These are phyloP conservation scores for Candida krabiensis DNA, from an alignment of 805 yeast genomes.

Conservation along the genomic window DNA sequence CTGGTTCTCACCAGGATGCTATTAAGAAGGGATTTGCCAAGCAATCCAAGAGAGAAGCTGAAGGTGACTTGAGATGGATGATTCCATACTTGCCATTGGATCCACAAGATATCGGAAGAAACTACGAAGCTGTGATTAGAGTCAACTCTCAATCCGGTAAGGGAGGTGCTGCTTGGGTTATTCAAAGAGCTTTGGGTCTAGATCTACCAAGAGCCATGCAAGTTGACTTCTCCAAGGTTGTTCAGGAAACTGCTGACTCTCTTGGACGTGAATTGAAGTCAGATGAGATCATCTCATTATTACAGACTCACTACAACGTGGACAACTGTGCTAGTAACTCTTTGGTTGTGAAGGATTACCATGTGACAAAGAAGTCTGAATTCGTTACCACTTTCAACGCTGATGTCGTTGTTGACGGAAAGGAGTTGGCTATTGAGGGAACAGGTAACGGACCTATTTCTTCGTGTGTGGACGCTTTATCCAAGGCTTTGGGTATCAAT, in stretches of 20 bases:
- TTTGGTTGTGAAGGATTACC: conserved; percentile 42
- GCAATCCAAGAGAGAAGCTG: conserved; percentile 49
- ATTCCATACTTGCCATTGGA: conserved; percentile 79
- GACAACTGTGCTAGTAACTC: conserved; percentile 35
- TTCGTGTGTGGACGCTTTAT: conserved; percentile 64
- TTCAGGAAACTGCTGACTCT: conserved; percentile 63
- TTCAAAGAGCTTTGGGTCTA: conserved; percentile 66
- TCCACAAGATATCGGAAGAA: conserved; percentile 79
- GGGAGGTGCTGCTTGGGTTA: conserved; percentile 86
- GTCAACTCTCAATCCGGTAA: conserved; percentile 87
- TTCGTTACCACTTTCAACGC: conserved; percentile 45
- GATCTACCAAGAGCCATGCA: conserved; percentile 75
- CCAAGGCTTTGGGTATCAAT: conserved; percentile 48
- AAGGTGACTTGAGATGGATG: conserved; percentile 57
- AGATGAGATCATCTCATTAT: conserved; percentile 60
- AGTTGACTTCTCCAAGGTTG: conserved; percentile 63
- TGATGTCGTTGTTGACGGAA: conserved; percentile 38
- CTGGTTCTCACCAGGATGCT: conserved; percentile 51
- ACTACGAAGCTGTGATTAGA: conserved; percentile 78
- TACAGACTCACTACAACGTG: conserved; percentile 56
- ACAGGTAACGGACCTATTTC: conserved; percentile 81
- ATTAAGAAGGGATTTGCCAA: conserved; percentile 40
- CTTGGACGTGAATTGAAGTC: conserved; percentile 69
- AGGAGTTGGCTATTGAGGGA: conserved; percentile 44
- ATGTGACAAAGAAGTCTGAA: conserved; percentile 35